Percentiles rank a stretch among this genome's conserved stretches.
These are phyloP conservation scores for Hyphodiscus sp. DNA, from an alignment of 2,329 filamentous ascomycete species.

Conservation along the genomic window DNA sequence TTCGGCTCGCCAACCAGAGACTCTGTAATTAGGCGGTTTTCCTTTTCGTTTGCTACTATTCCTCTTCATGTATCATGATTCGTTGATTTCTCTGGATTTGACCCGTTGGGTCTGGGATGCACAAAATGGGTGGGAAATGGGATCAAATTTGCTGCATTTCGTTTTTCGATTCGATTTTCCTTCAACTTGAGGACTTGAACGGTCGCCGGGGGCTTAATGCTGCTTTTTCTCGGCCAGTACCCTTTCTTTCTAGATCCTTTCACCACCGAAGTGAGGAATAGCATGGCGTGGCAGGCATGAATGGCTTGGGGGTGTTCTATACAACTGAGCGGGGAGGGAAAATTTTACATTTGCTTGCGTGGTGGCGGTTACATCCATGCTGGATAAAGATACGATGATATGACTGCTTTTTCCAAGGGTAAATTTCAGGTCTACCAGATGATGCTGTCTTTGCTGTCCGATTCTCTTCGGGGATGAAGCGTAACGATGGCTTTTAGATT, in stretches of 20 bases:
- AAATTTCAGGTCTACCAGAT: background rate
- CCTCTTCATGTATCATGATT: slow-evolving; percentile 32
- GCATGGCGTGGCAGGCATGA: background rate
- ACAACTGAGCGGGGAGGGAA: background rate
- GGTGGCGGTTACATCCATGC: background rate
- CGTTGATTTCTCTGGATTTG: slow-evolving; percentile 9
- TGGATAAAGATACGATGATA: slow-evolving; percentile 1
- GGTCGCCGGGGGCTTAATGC: background rate
- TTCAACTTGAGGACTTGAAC: background rate
- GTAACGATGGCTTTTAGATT: background rate
- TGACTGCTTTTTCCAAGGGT: background rate
- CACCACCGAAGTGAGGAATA: background rate
- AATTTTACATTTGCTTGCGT: background rate
- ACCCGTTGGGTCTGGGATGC: slow-evolving; percentile 16
- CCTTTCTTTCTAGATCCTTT: slow-evolving; percentile 8
- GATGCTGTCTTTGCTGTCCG: background rate
- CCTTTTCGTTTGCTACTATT: slow-evolving; percentile 26
- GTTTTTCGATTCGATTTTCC: background rate
- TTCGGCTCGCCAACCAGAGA: slow-evolving; percentile 27
- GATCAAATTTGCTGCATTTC: slow-evolving; percentile 13
- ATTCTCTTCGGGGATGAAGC: background rate
- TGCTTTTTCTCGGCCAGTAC: background rate
- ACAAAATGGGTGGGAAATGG: slow-evolving; percentile 26
- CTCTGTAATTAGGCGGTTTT: slow-evolving; percentile 32
- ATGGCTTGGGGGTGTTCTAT: background rate